phyloP scores from a whole-genome alignment of 164 flowering plant species.

The Vitis riparia region DNA sequence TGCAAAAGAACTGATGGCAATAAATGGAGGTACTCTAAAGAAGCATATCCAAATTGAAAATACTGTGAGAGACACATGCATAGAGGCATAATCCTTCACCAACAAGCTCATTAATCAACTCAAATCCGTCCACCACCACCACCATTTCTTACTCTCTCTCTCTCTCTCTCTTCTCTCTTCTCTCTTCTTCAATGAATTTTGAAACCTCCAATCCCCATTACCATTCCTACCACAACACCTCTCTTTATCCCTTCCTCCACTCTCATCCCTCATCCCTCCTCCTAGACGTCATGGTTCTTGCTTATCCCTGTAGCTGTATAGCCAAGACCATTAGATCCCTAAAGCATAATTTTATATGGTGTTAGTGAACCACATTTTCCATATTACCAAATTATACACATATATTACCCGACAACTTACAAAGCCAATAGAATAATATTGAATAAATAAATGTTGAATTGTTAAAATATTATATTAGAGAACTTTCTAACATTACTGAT shows the following conservation, averaged over 20 bases:
- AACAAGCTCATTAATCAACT: slow-evolving; percentile 9
- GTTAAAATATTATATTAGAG: too few species aligned
- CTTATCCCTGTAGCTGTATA: not conserved
- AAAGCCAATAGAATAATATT: too few species aligned
- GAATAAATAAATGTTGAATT: too few species aligned
- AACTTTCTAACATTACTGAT: too few species aligned
- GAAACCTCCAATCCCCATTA: slow-evolving; percentile 2
- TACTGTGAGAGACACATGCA: slow-evolving; percentile 78
- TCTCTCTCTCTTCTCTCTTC: slow-evolving; percentile 14
- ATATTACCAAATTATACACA: too few species aligned
- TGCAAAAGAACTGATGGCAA: slow-evolving; percentile 77
- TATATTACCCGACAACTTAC: too few species aligned
- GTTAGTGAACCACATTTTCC: too few species aligned
- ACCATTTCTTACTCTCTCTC: slow-evolving; percentile 11
- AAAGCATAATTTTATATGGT: too few species aligned
- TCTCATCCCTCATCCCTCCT: slow-evolving; percentile 25
- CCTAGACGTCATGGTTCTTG: slow-evolving; percentile 21
- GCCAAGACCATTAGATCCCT: too few species aligned
- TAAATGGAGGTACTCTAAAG: slow-evolving; percentile 69
- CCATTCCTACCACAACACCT: slow-evolving; percentile 7
- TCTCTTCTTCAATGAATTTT: slow-evolving; percentile 13
- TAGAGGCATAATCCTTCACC: slow-evolving; percentile 40
- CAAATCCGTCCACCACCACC: not conserved
- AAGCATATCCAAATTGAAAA: slow-evolving; percentile 57
- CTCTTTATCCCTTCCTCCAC: slow-evolving; percentile 21